A percentile compares a stretch with the other conserved stretches of the same genome.
phyloP scores from a whole-genome alignment of 2,329 filamentous ascomycete genomes.

The Monilinia laxa region DNA sequence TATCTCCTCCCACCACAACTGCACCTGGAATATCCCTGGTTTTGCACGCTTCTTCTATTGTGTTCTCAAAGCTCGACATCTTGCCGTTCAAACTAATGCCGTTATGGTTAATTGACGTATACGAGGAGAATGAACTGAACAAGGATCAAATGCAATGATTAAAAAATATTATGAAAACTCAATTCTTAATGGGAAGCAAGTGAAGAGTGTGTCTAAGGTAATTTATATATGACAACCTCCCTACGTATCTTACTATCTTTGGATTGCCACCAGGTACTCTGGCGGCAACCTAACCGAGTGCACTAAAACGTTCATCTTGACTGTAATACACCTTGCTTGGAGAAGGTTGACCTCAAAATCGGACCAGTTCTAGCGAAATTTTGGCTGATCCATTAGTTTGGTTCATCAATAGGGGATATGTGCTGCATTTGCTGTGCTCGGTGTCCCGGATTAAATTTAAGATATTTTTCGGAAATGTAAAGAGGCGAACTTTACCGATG shows the following conservation, averaged over 20 bases:
- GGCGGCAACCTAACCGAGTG: not conserved
- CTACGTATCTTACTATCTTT: too few relatives aligned
- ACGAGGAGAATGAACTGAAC: not conserved
- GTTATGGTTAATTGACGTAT: not conserved
- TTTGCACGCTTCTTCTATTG: constrained; percentile 27
- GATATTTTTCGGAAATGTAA: too few relatives aligned
- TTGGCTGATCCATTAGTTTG: not conserved
- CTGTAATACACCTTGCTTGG: not conserved
- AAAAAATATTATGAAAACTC: not conserved
- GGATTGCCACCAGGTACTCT: not conserved
- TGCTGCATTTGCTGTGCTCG: not conserved
- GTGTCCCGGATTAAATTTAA: not conserved
- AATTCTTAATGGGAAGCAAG: not conserved
- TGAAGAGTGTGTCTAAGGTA: not conserved
- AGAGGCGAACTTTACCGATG: too few relatives aligned
- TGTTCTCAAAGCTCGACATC: constrained; percentile 32
- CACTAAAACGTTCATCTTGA: too few relatives aligned
- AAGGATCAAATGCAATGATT: not conserved
- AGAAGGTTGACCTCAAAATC: not conserved
- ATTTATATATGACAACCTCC: constrained; percentile 1
- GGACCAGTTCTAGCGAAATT: not conserved
- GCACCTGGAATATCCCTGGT: constrained; percentile 31
- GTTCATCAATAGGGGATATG: not conserved
- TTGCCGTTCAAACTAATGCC: not conserved
- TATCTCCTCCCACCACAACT: constrained; percentile 28